Evolutionary conservation across 1,284 basidiomycete genomes (phyloP), one percentile per base, ranked within the genome.

Genomic region (Salmacisia buchloeana): DNA sequence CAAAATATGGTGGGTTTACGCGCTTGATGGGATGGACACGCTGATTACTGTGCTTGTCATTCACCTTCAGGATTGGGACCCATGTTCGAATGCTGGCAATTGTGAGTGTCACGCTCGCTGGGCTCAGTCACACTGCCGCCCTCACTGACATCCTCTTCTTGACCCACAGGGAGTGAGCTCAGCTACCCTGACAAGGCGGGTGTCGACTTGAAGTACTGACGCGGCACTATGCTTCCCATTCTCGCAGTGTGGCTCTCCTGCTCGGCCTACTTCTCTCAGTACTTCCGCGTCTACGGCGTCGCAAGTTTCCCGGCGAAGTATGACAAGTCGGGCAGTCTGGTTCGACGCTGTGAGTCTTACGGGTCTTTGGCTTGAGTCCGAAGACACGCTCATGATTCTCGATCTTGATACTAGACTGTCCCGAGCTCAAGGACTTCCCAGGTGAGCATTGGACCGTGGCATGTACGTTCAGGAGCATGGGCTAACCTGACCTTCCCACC

Each of bases 171-270:
- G 38, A 43, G 34, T 54, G 49, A 60, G 45, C 15, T 21, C 1
- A 9, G 18, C 27, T 46, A 7, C 1, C 10, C 21, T 12, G 1
- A 27, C 4, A 1, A 36, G 25, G 3, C 29, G 25, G 9, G 31
- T n/a, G 9, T 9, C 15, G 38, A 9, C 21, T n/a, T 59, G 43
- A 59, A 12, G 29, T 18, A 12, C 23, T 33, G 18, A 15, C 0
- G n/a, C 43, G 13, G 13, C 23, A 39, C 5, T 36, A 12, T 13
- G 25, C 36, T 34, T 56, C n/a, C 27, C 58, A 46, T 58, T 25
- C 21, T 13, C 27, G 21, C 25, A 27, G 83, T 83, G 83, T 84
- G 83, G 83, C 70, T 84, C 6, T 82, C 81, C 3, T 82, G 82
- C 56, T 81, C 81, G 1, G 83, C 83, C 1, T 83, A 82, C 76